These are phyloP conservation scores for Cubamyces lactineus DNA, from an alignment of 768 basidiomycete species.

Conservation along the genomic window DNA sequence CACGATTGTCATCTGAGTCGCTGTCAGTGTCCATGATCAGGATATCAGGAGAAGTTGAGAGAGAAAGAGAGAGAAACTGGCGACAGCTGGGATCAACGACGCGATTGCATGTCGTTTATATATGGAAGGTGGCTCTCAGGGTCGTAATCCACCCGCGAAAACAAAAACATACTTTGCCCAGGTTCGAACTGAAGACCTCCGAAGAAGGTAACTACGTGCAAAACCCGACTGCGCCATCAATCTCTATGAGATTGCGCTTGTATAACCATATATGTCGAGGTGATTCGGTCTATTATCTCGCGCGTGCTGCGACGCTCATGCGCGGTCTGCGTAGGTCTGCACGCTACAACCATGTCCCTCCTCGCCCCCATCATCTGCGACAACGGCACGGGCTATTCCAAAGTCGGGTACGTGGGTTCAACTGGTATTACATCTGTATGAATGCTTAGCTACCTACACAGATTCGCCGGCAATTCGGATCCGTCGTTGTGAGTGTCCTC, in stretches of 20 bases:
- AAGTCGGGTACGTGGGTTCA: constrained; percentile 79
- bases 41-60: too few relatives aligned
- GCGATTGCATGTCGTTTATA: too few relatives aligned
- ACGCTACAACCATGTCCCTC: constrained; percentile 61
- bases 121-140: too few relatives aligned
- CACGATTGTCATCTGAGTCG: too few relatives aligned
- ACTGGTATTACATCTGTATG: background rate
- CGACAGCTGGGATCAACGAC: too few relatives aligned
- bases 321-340: background rate
- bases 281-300: background rate
- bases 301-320: background rate
- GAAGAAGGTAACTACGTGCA: constrained; percentile 82
- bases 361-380: constrained; percentile 96
- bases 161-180: constrained; percentile 39
- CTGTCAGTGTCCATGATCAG: too few relatives aligned
- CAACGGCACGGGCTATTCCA: constrained; percentile 96
- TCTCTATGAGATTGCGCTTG: constrained; percentile 15
- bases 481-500: constrained; percentile 83
- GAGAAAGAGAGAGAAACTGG: too few relatives aligned
- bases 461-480: constrained; percentile 98
- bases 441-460: constrained; percentile 35
- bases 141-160: background rate
- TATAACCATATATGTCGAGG: background rate
- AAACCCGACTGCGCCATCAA: constrained; percentile 83
- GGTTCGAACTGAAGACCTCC: constrained; percentile 76